Evolutionary conservation across 2,329 filamentous ascomycete species (phyloP).

Genomic region (Bimuria novae-zelandiae): DNA sequence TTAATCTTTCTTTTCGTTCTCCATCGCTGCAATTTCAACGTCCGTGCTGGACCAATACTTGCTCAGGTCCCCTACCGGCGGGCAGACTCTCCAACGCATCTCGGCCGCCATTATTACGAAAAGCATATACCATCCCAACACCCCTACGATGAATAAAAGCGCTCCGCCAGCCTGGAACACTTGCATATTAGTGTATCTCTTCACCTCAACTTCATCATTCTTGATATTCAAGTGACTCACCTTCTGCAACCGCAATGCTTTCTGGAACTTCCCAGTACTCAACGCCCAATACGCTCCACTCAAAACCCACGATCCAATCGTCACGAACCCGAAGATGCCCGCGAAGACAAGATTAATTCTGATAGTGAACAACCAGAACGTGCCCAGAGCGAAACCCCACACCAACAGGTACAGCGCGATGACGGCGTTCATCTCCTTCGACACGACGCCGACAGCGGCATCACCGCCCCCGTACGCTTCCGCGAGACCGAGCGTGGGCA

Average conservation of each 20-base stretch:
- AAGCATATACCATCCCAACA: constrained; percentile 59
- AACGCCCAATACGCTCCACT: constrained; percentile 57
- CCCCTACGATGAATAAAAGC: constrained; percentile 52
- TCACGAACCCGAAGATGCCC: constrained; percentile 55
- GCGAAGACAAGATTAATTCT: constrained; percentile 58
- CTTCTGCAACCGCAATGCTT: constrained; percentile 52
- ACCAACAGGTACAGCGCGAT: constrained; percentile 57
- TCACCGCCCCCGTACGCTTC: constrained; percentile 50
- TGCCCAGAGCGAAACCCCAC: constrained; percentile 59
- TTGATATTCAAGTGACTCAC: constrained; percentile 37
- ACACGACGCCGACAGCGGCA: constrained; percentile 51
- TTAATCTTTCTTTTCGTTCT: constrained; percentile 35
- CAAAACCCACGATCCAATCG: constrained; percentile 52
- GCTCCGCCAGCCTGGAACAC: constrained; percentile 41
- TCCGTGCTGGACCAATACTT: constrained; percentile 51
- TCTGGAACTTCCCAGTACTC: constrained; percentile 50
- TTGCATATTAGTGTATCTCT: not conserved
- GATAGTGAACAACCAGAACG: constrained; percentile 57
- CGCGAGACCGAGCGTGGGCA: constrained; percentile 55
- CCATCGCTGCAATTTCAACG: constrained; percentile 31
- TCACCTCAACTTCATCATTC: no score
- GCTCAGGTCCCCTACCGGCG: constrained; percentile 58
- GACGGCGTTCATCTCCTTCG: constrained; percentile 54
- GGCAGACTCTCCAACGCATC: constrained; percentile 55
- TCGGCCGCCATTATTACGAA: constrained; percentile 60